These are phyloP conservation scores for Ganoderma meredithae DNA, from an alignment of 1,284 basidiomycete species.

Conservation along the genomic window DNA sequence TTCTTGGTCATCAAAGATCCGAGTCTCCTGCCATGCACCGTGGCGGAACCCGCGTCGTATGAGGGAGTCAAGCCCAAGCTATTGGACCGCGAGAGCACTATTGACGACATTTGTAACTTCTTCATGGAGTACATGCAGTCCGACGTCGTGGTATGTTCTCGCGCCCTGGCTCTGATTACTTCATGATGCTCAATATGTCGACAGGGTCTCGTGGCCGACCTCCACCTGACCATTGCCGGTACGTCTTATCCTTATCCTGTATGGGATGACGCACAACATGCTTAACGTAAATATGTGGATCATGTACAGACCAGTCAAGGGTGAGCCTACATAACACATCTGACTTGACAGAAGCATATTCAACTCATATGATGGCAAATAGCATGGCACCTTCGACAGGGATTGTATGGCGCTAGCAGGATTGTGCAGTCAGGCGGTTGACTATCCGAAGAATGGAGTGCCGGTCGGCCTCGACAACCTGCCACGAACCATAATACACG, in stretches of 20 bases:
- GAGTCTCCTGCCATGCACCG: slow-evolving; percentile 57
- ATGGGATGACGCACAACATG: background rate
- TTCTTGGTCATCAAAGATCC: slow-evolving; percentile 46
- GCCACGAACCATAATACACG: slow-evolving; percentile 60
- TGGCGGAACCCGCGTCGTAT: slow-evolving; percentile 64
- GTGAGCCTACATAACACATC: slow-evolving; percentile 42
- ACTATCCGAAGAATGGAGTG: slow-evolving; percentile 77
- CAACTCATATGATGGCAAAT: background rate
- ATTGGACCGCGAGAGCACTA: slow-evolving; percentile 55
- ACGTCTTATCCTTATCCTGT: background rate
- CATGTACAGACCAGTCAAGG: slow-evolving; percentile 65
- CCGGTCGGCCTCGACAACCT: slow-evolving; percentile 58
- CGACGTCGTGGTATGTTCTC: slow-evolving; percentile 65
- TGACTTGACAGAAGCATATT: too few relatives aligned
- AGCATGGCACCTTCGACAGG: slow-evolving; percentile 71
- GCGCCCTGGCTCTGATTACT: background rate
- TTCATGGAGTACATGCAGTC: slow-evolving; percentile 85
- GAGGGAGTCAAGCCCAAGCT: slow-evolving; percentile 37
- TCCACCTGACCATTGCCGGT: slow-evolving; percentile 80
- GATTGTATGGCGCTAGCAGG: slow-evolving; percentile 70
- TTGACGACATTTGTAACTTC: slow-evolving; percentile 83
- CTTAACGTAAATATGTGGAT: background rate
- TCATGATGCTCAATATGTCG: background rate
- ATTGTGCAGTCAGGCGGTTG: slow-evolving; percentile 72
- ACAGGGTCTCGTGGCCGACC: slow-evolving; percentile 70